Base-by-base conservation (phyloP, 495 filamentous ascomycete genomes). In the Aspergillus taichungensis region DNA sequence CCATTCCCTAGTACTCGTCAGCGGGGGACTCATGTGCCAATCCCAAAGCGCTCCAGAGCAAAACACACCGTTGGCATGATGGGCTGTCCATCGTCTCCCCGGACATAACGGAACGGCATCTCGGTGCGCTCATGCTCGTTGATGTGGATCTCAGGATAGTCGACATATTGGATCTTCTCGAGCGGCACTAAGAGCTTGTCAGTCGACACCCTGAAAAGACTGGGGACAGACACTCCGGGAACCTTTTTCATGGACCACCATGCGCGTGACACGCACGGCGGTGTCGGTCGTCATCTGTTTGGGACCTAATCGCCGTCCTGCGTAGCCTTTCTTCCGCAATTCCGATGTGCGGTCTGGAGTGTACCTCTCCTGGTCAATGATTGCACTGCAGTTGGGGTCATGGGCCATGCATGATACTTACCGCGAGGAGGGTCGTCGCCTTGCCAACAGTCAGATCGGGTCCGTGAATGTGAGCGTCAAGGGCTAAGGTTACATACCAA, bases 271-370 rank as follows among this genome's bases (percentile, higher is more conserved):
- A 47, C 92, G 74, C 30, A 95, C 92, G 1, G 92, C 92, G 12
- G 92, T 98, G 64, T 98, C 92, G 0, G 92, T 98, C 7, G 92
- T 97, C 92, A 98, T 97, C 65, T 98, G 92, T 53, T 89, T 79
- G 11, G 90, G 88, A 0, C 94, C 94, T 36, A 98, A 72, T 48
- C 90, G 77, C 43, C 92, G 83, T 36, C 91, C 89, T 50, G 80
- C 71, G 56, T 90, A 98, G 18, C 94, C 94, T 62, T 95, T 94
- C 59, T 85, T 87, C 18, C 92, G 80, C 39, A 98, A 70, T 59
- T 98, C 92, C 8, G 85, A 87, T 1, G 92, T 98, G 34, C 92
- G 82, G 66, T 98, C 94, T 95, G 48, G 4, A 4, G 4, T 24
- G 18, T 24, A 24, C 18, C 4, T n/a, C n/a, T n/a, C n/a, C 18